Base-by-base conservation (phyloP, 1,139 yeast genomes). In the Lodderomyces parapsilosis region DNA sequence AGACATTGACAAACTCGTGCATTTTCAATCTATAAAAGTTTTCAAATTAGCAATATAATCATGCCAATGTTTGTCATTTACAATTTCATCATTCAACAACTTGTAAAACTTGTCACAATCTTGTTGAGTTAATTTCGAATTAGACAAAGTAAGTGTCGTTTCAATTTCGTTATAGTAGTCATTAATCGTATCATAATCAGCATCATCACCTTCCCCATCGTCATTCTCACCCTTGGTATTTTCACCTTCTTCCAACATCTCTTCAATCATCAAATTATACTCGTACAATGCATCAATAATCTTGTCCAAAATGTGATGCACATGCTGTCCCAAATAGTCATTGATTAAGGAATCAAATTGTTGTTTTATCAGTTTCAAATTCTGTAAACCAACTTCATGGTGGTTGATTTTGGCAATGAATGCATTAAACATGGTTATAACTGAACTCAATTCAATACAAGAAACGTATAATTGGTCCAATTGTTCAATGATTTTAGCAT, bases 261-360 rank as follows among this genome's bases (percentile, higher is more conserved):
- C 47, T 18, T 50, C 51, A 39, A 48, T 42, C 38, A 43, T 38
- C 20, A 49, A 23, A 33, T 50, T 50, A 39, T 50, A 50, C 24
- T 50, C 47, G 24, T 50, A 50, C 33, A 50, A 42, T 18, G 43
- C 47, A 25, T 47, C 50, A 23, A 47, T 48, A 5, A 50, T 47
- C 9, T 39, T 38, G 27, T 48, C 50, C 18, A 43, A 28, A 17
- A 47, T 41, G 9, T 42, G 43, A 39, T 48, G 51, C 2, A 50
- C 49, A 4, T 41, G 44, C 3, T 38, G 41, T 32, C 42, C 32
- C 14, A 47, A 42, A 35, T 47, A 40, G 13, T 39, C 39, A 23
- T 42, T 40, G 5, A 45, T 38, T 19, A 49, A 43, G 18, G 46
- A 35, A 30, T 47, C 47, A 22, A 47, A 43, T 33, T 43, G 43